Conservation (phyloP, 1,284 basidiomycete species). For the Fistulinella cinereoalba region DNA sequence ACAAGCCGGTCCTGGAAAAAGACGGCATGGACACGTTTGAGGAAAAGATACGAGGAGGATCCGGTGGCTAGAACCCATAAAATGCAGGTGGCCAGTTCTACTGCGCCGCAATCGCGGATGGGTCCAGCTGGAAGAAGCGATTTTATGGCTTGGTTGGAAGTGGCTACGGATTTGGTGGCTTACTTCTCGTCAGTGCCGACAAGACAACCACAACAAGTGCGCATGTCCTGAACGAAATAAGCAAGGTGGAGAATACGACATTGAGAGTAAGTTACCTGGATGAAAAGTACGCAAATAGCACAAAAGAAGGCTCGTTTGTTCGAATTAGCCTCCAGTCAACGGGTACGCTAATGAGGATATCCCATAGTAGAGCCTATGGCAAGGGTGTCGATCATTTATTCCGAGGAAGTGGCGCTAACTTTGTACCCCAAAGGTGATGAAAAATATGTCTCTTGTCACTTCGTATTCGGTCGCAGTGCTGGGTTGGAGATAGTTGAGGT, state of each 20-base stretch:
- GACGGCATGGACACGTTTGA: conserved; percentile 32
- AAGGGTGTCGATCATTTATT: conserved; percentile 6
- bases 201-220: conserved; percentile 21
- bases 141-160: too few species aligned
- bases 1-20: conserved; percentile 17
- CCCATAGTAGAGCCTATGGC: conserved; percentile 24
- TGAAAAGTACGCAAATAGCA: conserved; percentile 26
- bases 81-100: conserved; percentile 11
- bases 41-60: conserved; percentile 32
- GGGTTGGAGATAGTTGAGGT: conserved; percentile 29
- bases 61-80: conserved; percentile 24
- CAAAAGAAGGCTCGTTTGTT: conserved; percentile 10
- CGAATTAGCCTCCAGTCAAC: conserved; percentile 17
- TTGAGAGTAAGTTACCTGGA: conserved; percentile 22
- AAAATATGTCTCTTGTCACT: conserved; percentile 15
- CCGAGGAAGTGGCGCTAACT: not conserved
- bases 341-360: conserved; percentile 25
- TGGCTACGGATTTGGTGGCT: too few species aligned
- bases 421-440: conserved; percentile 26
- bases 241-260: conserved; percentile 3
- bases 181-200: conserved; percentile 21
- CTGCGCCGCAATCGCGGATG: conserved; percentile 16
- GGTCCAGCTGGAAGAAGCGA: conserved; percentile 19
- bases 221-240: conserved; percentile 11
- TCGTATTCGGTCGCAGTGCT: conserved; percentile 22